Conservation (phyloP, 495 filamentous ascomycete genomes). For the Aspergillus nidulans region DNA sequence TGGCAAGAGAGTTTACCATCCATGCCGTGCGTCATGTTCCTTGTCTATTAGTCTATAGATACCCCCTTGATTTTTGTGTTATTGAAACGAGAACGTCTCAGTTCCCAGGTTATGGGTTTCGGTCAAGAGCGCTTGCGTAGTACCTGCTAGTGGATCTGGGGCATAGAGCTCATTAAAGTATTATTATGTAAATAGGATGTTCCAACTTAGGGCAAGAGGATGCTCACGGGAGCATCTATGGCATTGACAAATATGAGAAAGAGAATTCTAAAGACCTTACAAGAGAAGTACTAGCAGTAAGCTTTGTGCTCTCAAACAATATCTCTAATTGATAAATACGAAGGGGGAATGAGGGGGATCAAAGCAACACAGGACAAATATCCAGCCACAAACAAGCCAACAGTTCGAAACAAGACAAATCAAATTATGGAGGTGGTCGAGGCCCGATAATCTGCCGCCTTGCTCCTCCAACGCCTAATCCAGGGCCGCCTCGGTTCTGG, state of each 20-base stretch:
- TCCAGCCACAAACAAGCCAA: not conserved
- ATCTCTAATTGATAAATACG: not conserved
- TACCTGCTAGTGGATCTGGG: too few species aligned
- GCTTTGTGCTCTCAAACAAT: not conserved
- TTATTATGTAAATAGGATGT: too few species aligned
- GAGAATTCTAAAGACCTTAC: too few species aligned
- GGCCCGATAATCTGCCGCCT: slow-evolving; percentile 80
- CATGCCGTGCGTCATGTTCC: not conserved
- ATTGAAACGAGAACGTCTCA: not conserved
- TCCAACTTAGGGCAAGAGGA: too few species aligned
- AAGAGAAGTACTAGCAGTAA: not conserved
- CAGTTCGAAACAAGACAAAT: not conserved
- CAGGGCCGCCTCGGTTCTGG: slow-evolving; percentile 67
- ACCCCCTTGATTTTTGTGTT: not conserved
- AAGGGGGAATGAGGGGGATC: not conserved
- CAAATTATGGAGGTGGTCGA: slow-evolving; percentile 57
- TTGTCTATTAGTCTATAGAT: not conserved
- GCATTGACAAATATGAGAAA: too few species aligned
- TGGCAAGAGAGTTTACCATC: not conserved
- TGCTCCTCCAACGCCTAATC: slow-evolving; percentile 63
- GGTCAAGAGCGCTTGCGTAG: not conserved
- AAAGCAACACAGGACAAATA: not conserved
- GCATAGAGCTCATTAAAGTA: too few species aligned
- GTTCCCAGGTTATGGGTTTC: too few species aligned
- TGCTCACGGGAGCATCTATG: too few species aligned